phyloP scores from a whole-genome alignment of 1,284 basidiomycete species.

The Tilletiaria anomala region DNA sequence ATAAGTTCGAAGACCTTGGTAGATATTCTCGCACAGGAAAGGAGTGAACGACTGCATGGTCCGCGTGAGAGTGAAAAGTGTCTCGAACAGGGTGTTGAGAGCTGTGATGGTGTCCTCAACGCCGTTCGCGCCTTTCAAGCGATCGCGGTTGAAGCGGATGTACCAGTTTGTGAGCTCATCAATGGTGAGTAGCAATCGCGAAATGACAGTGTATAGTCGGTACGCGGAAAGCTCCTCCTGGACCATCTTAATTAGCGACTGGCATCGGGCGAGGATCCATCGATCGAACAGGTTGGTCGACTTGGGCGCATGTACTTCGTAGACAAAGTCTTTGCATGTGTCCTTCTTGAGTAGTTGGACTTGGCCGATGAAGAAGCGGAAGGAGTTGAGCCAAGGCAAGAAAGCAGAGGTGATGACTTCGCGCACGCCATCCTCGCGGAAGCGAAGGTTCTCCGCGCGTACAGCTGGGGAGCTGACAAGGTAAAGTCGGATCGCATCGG shows the following conservation, averaged over 20 bases:
- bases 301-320: constrained; percentile 69
- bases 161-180: constrained; percentile 99
- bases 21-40: constrained; percentile 92
- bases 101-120: constrained; percentile 74
- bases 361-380: constrained; percentile 98
- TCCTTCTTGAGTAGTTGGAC: constrained; percentile 74
- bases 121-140: constrained; percentile 90
- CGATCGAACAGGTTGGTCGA: constrained; percentile 94
- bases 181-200: constrained; percentile 77
- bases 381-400: constrained; percentile 96
- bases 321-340: constrained; percentile 63
- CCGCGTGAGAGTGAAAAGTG: constrained; percentile 79
- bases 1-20: constrained; percentile 73
- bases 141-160: constrained; percentile 92
- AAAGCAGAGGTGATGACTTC: constrained; percentile 90
- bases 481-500: constrained; percentile 93
- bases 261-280: constrained; percentile 94
- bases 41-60: constrained; percentile 98
- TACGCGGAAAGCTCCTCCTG: constrained; percentile 77
- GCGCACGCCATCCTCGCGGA: constrained; percentile 94
- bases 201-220: constrained; percentile 93
- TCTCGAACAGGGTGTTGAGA: constrained; percentile 90
- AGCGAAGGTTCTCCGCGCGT: constrained; percentile 89
- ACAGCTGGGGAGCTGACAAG: constrained; percentile 98
- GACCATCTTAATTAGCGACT: constrained; percentile 84